Evolutionary conservation across 2,329 filamentous ascomycete genomes (phyloP).

Genomic region (Alternaria arbusti): DNA sequence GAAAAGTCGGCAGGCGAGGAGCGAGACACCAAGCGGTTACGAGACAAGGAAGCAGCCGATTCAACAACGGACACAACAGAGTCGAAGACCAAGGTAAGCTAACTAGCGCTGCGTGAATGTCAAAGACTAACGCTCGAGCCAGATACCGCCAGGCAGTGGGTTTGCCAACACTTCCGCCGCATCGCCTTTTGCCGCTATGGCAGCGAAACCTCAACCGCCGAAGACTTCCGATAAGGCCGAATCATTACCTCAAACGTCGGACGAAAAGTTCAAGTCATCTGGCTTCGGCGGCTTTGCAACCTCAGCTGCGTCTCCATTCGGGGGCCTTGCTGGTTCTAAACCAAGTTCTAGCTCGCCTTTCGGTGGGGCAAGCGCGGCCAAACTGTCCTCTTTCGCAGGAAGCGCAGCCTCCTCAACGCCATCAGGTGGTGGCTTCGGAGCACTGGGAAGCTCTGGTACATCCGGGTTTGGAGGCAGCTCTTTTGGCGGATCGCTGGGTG

Average conservation of each 20-base stretch:
- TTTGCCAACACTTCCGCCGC: constrained; percentile 55
- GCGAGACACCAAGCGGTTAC: constrained; percentile 44
- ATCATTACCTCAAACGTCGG: constrained; percentile 47
- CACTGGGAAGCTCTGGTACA: constrained; percentile 39
- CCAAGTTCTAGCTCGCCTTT: constrained; percentile 45
- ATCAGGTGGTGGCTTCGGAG: constrained; percentile 39
- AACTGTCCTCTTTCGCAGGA: constrained; percentile 37
- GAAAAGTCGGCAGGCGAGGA: constrained; percentile 32
- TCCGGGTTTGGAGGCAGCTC: constrained; percentile 45
- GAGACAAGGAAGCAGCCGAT: constrained; percentile 40
- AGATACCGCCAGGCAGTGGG: constrained; percentile 49
- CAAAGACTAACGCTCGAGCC: constrained; percentile 14
- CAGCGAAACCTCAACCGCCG: constrained; percentile 43
- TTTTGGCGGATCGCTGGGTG: constrained; percentile 52
- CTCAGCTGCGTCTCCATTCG: constrained; percentile 47
- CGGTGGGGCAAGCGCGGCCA: constrained; percentile 34
- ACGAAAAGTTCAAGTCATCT: constrained; percentile 59
- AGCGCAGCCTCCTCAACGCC: constrained; percentile 21
- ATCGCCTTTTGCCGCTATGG: constrained; percentile 57
- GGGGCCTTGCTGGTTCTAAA: constrained; percentile 25
- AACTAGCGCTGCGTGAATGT: background rate
- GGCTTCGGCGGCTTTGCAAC: constrained; percentile 53
- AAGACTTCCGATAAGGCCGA: constrained; percentile 26
- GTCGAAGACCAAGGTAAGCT: constrained; percentile 33
- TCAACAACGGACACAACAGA: constrained; percentile 21